Percentiles rank a stretch among this genome's conserved stretches.
Conservation (phyloP, 2,329 filamentous ascomycete species). For the Microdochium nivale region DNA sequence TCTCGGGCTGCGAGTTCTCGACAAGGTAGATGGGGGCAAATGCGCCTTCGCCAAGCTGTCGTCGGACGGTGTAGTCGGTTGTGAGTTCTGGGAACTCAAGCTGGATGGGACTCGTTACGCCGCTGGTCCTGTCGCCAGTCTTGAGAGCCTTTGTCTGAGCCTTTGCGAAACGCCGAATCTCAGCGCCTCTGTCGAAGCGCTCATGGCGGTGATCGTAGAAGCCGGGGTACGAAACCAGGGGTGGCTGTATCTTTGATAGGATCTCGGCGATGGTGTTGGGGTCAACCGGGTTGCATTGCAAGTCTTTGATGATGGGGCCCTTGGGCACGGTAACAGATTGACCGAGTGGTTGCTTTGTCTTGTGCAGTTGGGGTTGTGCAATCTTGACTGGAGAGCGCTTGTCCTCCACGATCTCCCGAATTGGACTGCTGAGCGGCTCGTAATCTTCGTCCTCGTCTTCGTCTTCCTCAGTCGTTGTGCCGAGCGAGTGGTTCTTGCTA, state of each 20-base stretch:
- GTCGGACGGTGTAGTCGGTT: slow-evolving; percentile 67
- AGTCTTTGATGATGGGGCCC: slow-evolving; percentile 71
- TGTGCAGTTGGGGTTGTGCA: slow-evolving; percentile 38
- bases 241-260: slow-evolving; percentile 62
- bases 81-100: slow-evolving; percentile 59
- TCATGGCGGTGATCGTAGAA: slow-evolving; percentile 66
- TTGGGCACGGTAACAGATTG: slow-evolving; percentile 37
- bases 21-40: slow-evolving; percentile 94
- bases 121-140: slow-evolving; percentile 51
- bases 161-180: slow-evolving; percentile 78
- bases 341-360: slow-evolving; percentile 16
- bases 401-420: slow-evolving; percentile 55
- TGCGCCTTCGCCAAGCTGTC: slow-evolving; percentile 84
- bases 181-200: slow-evolving; percentile 56
- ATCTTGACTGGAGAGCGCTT: slow-evolving; percentile 35
- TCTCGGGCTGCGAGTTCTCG: slow-evolving; percentile 55
- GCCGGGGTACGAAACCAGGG: slow-evolving; percentile 65
- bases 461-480: slow-evolving; percentile 18
- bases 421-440: slow-evolving; percentile 57
- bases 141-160: slow-evolving; percentile 48
- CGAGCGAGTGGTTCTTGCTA: slow-evolving; percentile 41
- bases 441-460: slow-evolving; percentile 23
- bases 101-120: slow-evolving; percentile 48
- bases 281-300: slow-evolving; percentile 84
- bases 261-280: slow-evolving; percentile 67